Evolutionary conservation across 306 rosid genomes (phyloP).

Genomic region (Rosa persica): DNA sequence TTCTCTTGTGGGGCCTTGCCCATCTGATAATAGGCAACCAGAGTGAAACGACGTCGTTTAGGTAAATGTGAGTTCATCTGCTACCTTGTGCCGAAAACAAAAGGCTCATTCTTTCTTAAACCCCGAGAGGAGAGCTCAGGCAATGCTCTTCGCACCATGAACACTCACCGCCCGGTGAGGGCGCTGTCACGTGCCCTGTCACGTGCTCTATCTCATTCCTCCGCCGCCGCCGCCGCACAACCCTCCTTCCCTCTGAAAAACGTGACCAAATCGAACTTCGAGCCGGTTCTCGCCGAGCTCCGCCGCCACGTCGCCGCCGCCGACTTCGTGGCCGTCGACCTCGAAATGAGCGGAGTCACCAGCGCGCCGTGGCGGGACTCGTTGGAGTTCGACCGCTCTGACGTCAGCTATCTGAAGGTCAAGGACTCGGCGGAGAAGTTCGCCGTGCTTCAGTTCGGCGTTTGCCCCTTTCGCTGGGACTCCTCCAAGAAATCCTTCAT

Average conservation of each 20-base stretch:
- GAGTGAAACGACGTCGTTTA: neutral
- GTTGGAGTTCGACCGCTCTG: conserved; percentile 75
- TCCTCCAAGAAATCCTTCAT: conserved; percentile 47
- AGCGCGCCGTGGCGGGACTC: conserved; percentile 96
- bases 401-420: conserved; percentile 78
- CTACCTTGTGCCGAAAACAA: neutral
- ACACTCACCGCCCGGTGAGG: conserved; percentile 26
- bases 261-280: conserved; percentile 76
- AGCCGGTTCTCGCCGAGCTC: conserved; percentile 60
- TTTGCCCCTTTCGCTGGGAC: conserved; percentile 95
- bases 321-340: conserved; percentile 89
- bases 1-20: no score
- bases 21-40: no score
- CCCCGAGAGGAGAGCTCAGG: neutral
- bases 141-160: conserved; percentile 25
- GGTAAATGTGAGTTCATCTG: neutral
- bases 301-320: conserved; percentile 64
- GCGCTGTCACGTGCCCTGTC: conserved; percentile 51
- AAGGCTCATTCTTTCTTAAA: neutral
- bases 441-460: conserved; percentile 87
- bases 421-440: conserved; percentile 88
- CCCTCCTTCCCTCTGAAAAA: conserved; percentile 63
- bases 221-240: neutral
- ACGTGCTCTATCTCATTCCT: conserved; percentile 45
- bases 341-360: conserved; percentile 90